These are phyloP conservation scores for Calonectria hongkongensis DNA, from an alignment of 2,329 filamentous ascomycete species.

Conservation along the genomic window DNA sequence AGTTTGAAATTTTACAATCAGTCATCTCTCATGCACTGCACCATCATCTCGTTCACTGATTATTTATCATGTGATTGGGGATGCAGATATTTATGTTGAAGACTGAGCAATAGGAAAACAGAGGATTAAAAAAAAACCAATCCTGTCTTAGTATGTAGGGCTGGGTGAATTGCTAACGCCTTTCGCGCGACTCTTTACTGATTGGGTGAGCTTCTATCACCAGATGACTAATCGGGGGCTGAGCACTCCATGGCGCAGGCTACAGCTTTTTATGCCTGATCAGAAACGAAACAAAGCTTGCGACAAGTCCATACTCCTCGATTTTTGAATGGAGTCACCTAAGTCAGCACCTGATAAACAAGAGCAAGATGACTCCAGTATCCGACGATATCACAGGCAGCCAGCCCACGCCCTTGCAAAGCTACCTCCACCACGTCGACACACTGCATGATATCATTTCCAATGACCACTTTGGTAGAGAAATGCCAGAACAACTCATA, in stretches of 20 bases:
- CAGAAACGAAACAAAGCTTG: no score
- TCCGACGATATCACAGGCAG: neutral
- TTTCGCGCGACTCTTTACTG: no score
- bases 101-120: no score
- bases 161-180: no score
- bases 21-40: no score
- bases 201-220: no score
- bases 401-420: neutral
- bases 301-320: neutral
- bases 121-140: no score
- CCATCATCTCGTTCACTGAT: no score
- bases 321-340: neutral
- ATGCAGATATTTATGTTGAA: no score
- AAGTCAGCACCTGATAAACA: neutral
- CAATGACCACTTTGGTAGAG: neutral
- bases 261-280: neutral
- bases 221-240: neutral
- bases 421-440: neutral
- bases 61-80: no score
- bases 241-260: neutral
- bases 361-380: neutral
- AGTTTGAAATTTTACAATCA: no score
- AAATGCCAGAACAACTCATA: neutral
- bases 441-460: neutral
- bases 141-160: no score